phyloP scores from a whole-genome alignment of 2,329 filamentous ascomycete genomes.

The Talaromyces islandicus region DNA sequence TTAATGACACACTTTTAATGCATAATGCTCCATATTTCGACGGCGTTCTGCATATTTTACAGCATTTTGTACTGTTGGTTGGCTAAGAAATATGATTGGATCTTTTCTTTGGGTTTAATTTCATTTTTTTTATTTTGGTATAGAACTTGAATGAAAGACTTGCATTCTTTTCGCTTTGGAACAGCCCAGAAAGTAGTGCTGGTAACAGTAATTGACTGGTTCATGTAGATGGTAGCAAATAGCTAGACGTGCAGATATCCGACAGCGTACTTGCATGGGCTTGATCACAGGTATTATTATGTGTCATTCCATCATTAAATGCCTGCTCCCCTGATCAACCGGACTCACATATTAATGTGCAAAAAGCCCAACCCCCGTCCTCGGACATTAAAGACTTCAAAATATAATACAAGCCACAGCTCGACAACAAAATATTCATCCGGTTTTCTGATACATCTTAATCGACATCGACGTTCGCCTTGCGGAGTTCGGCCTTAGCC shows the following conservation, averaged over 20 bases:
- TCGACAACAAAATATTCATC: background rate
- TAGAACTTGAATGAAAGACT: background rate
- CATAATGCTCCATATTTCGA: background rate
- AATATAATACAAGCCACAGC: background rate
- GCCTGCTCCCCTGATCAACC: background rate
- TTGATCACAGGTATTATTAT: background rate
- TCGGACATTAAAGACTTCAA: background rate
- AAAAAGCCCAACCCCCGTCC: background rate
- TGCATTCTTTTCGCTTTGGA: too few species aligned
- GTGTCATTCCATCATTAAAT: background rate
- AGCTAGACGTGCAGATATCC: background rate
- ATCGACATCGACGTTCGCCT: constrained; percentile 38
- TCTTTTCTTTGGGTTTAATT: background rate
- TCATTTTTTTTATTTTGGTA: background rate
- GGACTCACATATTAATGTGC: background rate
- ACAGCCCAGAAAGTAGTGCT: background rate
- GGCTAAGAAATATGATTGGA: background rate
- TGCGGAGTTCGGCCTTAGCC: constrained; percentile 38
- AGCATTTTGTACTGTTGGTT: background rate
- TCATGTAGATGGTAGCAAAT: background rate
- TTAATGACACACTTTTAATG: background rate
- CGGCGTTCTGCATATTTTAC: background rate
- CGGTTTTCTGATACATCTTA: constrained; percentile 15
- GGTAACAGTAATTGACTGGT: background rate
- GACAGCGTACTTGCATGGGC: background rate